Evolutionary conservation across 2,329 filamentous ascomycete genomes (phyloP).

Genomic region (Pseudocercospora crystallina): DNA sequence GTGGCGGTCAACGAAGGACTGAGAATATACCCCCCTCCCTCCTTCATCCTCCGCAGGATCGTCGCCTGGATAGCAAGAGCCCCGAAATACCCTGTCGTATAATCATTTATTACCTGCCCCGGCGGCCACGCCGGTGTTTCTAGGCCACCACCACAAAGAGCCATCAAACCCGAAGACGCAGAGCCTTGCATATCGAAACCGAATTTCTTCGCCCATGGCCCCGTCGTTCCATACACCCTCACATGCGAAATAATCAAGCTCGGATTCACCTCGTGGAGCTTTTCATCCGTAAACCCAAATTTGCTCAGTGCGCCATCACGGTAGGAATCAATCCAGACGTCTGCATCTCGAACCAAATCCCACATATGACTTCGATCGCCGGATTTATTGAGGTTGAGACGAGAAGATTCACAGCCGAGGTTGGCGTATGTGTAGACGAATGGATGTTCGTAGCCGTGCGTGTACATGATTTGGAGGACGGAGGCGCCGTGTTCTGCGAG

Average conservation of each 20-base stretch:
- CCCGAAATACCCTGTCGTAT: conserved; percentile 11
- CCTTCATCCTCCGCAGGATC: conserved; percentile 8
- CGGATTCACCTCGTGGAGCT: conserved; percentile 5
- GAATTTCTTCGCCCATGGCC: conserved; percentile 9
- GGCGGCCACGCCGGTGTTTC: conserved; percentile 6
- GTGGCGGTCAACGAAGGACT: conserved; percentile 9
- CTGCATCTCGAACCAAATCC: conserved; percentile 4
- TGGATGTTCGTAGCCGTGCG: conserved; percentile 14
- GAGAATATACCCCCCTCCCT: conserved; percentile 11
- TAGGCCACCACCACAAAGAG: conserved; percentile 3
- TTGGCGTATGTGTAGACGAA: conserved; percentile 14
- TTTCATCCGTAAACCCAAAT: conserved; percentile 9
- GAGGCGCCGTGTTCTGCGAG: conserved; percentile 12
- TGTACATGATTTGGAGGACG: conserved; percentile 14
- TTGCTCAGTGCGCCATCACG: conserved; percentile 11
- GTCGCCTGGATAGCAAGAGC: conserved; percentile 12
- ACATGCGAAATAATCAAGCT: conserved; percentile 15
- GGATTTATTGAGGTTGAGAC: conserved; percentile 6
- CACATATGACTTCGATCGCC: conserved; percentile 5
- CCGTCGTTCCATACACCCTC: conserved; percentile 5
- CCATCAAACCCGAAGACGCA: conserved; percentile 11
- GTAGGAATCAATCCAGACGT: conserved; percentile 14
- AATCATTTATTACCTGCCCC: conserved; percentile 11
- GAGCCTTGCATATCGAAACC: conserved; percentile 17
- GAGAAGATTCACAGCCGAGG: conserved; percentile 11